These are phyloP conservation scores for Ustilago cynodontis DNA, from an alignment of 1,284 basidiomycete genomes.

Conservation along the genomic window DNA sequence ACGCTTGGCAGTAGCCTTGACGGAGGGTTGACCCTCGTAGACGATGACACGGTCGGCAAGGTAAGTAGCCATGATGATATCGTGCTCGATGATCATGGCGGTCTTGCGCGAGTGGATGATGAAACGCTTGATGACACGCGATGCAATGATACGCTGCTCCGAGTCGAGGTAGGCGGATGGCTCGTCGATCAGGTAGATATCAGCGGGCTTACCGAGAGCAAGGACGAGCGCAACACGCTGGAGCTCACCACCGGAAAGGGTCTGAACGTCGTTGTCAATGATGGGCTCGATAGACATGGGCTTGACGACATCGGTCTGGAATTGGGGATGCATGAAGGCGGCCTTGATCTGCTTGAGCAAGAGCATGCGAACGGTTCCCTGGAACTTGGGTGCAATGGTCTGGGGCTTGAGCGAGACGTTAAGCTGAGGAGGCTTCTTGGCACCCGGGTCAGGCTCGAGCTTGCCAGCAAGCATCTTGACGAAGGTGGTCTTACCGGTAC, in stretches of 20 bases:
- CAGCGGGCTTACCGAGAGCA: slow-evolving; percentile 68
- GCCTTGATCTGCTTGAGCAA: slow-evolving; percentile 70
- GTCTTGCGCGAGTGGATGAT: slow-evolving; percentile 70
- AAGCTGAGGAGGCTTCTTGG: slow-evolving; percentile 65
- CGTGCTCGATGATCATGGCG: slow-evolving; percentile 70
- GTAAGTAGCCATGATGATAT: slow-evolving; percentile 69
- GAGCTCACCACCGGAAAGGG: slow-evolving; percentile 68
- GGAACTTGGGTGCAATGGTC: slow-evolving; percentile 70
- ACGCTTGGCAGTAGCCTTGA: slow-evolving; percentile 64
- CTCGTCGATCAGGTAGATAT: slow-evolving; percentile 70
- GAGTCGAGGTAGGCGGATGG: slow-evolving; percentile 69
- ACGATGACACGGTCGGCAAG: slow-evolving; percentile 68
- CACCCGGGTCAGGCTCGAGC: slow-evolving; percentile 65
- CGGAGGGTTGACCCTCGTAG: slow-evolving; percentile 68
- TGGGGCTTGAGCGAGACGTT: slow-evolving; percentile 69
- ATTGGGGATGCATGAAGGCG: slow-evolving; percentile 69
- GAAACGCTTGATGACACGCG: slow-evolving; percentile 69
- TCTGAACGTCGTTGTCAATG: slow-evolving; percentile 70
- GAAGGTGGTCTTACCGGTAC: slow-evolving; percentile 70
- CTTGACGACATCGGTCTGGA: slow-evolving; percentile 70
- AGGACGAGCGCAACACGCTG: slow-evolving; percentile 69
- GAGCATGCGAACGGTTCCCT: slow-evolving; percentile 69
- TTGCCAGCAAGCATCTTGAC: slow-evolving; percentile 70
- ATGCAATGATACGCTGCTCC: slow-evolving; percentile 70
- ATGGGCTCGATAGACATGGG: slow-evolving; percentile 69